Percentiles rank a stretch among this genome's conserved stretches.
phyloP scores from a whole-genome alignment of 176 grass and related monocot genomes.

The Luzula sylvatica region DNA sequence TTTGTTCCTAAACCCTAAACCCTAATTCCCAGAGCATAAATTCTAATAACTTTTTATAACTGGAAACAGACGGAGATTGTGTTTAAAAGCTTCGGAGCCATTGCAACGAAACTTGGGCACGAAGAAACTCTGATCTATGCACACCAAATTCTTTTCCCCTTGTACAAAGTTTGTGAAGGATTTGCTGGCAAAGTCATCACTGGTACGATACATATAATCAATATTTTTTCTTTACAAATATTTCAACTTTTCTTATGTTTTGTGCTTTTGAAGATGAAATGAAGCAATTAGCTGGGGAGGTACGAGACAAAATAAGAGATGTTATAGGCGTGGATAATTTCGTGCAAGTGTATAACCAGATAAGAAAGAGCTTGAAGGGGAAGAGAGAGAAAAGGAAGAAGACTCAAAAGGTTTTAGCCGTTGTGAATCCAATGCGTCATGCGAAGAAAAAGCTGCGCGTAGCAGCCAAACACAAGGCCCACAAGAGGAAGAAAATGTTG shows the following conservation, averaged over 20 bases:
- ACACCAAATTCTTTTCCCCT: constrained; percentile 39
- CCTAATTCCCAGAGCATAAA: too few relatives aligned
- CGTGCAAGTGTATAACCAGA: constrained; percentile 53
- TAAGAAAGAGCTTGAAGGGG: constrained; percentile 49
- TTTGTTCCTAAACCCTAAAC: constrained; percentile 19
- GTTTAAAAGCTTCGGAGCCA: constrained; percentile 65
- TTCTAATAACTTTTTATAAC: background rate
- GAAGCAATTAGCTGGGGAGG: constrained; percentile 58
- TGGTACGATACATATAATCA: constrained; percentile 39
- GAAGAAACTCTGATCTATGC: constrained; percentile 61
- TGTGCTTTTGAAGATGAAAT: constrained; percentile 50
- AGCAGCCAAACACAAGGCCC: constrained; percentile 42
- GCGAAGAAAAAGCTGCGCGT: constrained; percentile 70
- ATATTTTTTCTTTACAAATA: background rate
- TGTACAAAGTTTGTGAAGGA: constrained; percentile 97
- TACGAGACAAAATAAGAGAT: constrained; percentile 47
- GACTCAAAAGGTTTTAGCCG: constrained; percentile 47
- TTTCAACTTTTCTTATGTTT: background rate
- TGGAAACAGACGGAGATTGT: constrained; percentile 54
- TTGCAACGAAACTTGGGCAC: constrained; percentile 48
- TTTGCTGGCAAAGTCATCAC: constrained; percentile 79
- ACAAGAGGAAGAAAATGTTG: constrained; percentile 71
- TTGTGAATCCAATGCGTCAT: constrained; percentile 48
- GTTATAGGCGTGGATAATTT: constrained; percentile 60
- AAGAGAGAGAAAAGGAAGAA: constrained; percentile 77